These are phyloP conservation scores for Plasmodium falciparum DNA, from an alignment of 169 alveolate species.

Conservation along the genomic window DNA sequence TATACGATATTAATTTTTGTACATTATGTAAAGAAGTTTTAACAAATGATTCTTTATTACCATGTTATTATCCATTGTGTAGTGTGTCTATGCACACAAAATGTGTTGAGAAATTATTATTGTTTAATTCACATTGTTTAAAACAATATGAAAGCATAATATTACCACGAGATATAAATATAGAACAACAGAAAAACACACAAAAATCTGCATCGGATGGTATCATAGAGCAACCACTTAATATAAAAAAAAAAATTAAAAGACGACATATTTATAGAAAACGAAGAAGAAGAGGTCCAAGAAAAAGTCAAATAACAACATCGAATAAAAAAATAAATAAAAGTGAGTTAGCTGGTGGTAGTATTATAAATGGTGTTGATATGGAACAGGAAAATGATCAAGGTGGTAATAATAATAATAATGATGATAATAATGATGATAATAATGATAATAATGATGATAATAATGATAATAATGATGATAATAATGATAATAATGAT, in stretches of 20 bases:
- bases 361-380: too few relatives aligned
- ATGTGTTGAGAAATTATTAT: slow-evolving; percentile 39
- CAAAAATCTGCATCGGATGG: neutral
- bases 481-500: neutral
- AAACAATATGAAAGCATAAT: slow-evolving; percentile 3
- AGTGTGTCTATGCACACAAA: slow-evolving; percentile 64
- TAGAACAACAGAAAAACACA: neutral
- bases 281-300: neutral
- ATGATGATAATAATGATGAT: neutral
- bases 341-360: neutral
- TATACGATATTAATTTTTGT: slow-evolving; percentile 49
- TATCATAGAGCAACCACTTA: neutral
- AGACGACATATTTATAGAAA: slow-evolving; percentile 2
- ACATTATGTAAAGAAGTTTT: slow-evolving; percentile 46
- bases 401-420: neutral
- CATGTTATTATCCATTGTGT: slow-evolving; percentile 78
- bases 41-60: slow-evolving; percentile 27
- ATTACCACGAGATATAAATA: neutral
- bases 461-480: neutral
- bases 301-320: neutral
- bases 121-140: slow-evolving; percentile 18
- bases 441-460: too few relatives aligned
- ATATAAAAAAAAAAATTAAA: neutral
- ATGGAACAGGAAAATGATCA: neutral
- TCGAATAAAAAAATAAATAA: slow-evolving; percentile 18